Evolutionary conservation across 768 basidiomycete genomes (phyloP), one percentile per base, ranked within the genome.

Genomic region (Termitomyces sp.): DNA sequence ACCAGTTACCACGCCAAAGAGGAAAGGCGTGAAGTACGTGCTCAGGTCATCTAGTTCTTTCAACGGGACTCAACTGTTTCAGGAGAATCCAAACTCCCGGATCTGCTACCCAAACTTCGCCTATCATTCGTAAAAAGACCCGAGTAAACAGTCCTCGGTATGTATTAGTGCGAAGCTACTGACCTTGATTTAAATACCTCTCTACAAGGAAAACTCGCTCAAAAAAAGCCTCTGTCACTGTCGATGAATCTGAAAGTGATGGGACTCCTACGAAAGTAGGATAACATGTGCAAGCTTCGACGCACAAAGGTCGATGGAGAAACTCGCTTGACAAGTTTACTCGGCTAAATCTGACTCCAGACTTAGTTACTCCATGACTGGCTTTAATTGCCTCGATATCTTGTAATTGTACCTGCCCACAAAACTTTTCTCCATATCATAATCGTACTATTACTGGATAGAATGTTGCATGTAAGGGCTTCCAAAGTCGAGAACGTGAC

Each of bases 1-100:
- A 30, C 7, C 40, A 14, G 58, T 55, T 6, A 56, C 51, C 16
- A 72, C 72, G 2, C 73, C 72, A 8, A 72, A 70, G 63, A 71
- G 67, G 60, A 70, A 70, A 58, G 71, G 72, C 38, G 61, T 68
- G 8, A 75, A 74, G 72, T 75, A 43, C 58, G 68, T 57, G 26
- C 8, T 26, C 20, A 26, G 12, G 4, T 20, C 13, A 18, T 51
- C 10, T 33, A 23, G n/a, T 35, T 23, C 14, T 4, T 35, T 36
- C 10, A 41, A n/a, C 10, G 23, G n/a, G 13, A 47, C 38, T 51
- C 28, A 49, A 28, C 16, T 36, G 35, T 18, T 48, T n/a, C 8
- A 74, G 72, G 50, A 63, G 72, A 51, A 57, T 64, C 20, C 63
- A 68, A 57, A 64, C 66, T 5, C 68, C 70, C 28, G 64, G 67